Evolutionary conservation across 2,329 filamentous ascomycete species (phyloP).

Genomic region (Cercospora citrullina): DNA sequence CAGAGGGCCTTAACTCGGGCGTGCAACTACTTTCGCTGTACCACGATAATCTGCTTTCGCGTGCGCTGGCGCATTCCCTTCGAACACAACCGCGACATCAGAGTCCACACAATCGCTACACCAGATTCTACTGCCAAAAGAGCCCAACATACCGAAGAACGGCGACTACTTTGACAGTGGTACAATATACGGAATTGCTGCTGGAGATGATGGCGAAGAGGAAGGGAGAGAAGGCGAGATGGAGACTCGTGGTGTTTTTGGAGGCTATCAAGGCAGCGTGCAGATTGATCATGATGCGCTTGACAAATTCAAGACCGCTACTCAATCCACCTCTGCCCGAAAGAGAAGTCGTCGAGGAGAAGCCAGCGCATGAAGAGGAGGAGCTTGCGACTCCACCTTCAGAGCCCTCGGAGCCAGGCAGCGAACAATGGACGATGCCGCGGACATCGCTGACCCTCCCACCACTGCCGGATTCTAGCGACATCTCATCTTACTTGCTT

Average conservation of each 20-base stretch:
- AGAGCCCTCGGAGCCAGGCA: conserved; percentile 43
- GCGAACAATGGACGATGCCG: conserved; percentile 80
- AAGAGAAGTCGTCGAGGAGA: conserved; percentile 66
- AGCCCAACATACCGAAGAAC: conserved; percentile 75
- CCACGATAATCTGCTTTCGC: conserved; percentile 82
- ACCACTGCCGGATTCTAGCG: conserved; percentile 73
- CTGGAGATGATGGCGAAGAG: conserved; percentile 96
- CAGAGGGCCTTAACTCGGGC: conserved; percentile 77
- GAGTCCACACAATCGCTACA: conserved; percentile 63
- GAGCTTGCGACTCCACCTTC: conserved; percentile 49
- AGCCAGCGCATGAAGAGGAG: conserved; percentile 34
- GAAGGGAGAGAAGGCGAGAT: conserved; percentile 75
- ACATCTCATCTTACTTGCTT: conserved; percentile 84
- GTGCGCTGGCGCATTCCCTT: conserved; percentile 56
- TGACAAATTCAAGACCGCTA: conserved; percentile 80
- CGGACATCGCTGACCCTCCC: conserved; percentile 84
- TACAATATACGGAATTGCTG: conserved; percentile 92
- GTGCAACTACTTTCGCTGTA: conserved; percentile 90
- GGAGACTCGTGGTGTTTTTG: conserved; percentile 82
- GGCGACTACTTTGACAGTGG: conserved; percentile 80
- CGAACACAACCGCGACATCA: conserved; percentile 49
- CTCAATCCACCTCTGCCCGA: conserved; percentile 83
- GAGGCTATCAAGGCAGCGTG: conserved; percentile 87
- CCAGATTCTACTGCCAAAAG: conserved; percentile 61
- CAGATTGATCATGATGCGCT: conserved; percentile 72